These are phyloP conservation scores for Coniella vitis DNA, from an alignment of 2,329 filamentous ascomycete species.

Conservation along the genomic window DNA sequence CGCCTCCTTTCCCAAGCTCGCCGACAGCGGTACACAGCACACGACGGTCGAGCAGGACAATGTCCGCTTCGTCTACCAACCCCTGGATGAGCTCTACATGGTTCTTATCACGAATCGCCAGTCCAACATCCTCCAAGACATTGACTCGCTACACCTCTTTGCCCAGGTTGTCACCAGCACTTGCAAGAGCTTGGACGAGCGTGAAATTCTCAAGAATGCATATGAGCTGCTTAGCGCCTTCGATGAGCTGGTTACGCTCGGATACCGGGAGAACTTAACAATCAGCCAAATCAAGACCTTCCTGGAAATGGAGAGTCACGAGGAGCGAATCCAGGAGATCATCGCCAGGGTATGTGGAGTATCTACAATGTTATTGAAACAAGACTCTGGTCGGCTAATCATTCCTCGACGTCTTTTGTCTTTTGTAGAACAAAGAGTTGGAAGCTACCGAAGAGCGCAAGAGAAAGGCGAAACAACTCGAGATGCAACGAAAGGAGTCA, in stretches of 20 bases:
- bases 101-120: constrained; percentile 98
- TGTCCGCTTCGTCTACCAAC: constrained; percentile 98
- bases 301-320: constrained; percentile 97
- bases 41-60: constrained; percentile 99
- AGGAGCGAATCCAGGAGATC: constrained; percentile 98
- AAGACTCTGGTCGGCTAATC: constrained; percentile 4
- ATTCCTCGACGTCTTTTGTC: no score
- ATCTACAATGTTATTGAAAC: neutral
- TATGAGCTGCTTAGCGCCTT: constrained; percentile 96
- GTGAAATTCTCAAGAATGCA: constrained; percentile 89
- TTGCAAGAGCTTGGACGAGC: constrained; percentile 92
- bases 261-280: constrained; percentile 93
- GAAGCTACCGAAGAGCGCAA: constrained; percentile 98
- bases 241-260: constrained; percentile 91
- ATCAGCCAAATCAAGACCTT: constrained; percentile 98
- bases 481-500: constrained; percentile 97
- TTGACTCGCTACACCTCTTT: constrained; percentile 95
- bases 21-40: constrained; percentile 92
- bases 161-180: constrained; percentile 95
- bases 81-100: constrained; percentile 98
- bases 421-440: constrained; percentile 86
- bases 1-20: constrained; percentile 94
- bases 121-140: constrained; percentile 98
- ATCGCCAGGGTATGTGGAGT: constrained; percentile 66
- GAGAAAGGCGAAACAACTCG: constrained; percentile 95